Conservation (phyloP, 2,329 filamentous ascomycete species). For the Beauveria australis region DNA sequence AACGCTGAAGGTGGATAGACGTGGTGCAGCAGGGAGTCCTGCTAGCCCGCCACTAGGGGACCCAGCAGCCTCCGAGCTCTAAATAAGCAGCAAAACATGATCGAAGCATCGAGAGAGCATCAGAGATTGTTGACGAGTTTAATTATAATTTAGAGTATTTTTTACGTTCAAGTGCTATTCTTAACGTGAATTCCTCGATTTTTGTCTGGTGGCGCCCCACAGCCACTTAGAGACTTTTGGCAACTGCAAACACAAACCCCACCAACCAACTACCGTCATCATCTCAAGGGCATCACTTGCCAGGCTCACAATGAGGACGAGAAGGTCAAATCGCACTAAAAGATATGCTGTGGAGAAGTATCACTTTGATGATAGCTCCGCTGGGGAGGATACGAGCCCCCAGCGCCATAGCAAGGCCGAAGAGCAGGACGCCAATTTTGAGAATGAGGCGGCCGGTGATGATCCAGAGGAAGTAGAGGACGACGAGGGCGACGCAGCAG, state of each 20-base stretch:
- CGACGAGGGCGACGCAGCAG: slow-evolving; percentile 24
- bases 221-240: neutral
- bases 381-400: slow-evolving; percentile 20
- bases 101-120: neutral
- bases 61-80: neutral
- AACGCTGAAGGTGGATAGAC: neutral
- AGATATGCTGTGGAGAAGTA: slow-evolving; percentile 26
- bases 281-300: neutral
- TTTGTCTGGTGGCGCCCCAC: slow-evolving; percentile 2
- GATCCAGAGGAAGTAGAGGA: slow-evolving; percentile 14
- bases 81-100: neutral
- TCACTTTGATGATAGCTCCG: slow-evolving; percentile 25
- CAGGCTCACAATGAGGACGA: slow-evolving; percentile 25
- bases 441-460: slow-evolving; percentile 16
- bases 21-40: neutral
- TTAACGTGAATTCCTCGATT: neutral
- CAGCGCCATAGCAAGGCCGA: slow-evolving; percentile 19
- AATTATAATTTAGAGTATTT: neutral
- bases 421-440: slow-evolving; percentile 23
- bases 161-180: neutral
- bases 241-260: neutral
- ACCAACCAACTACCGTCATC: neutral
- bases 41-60: neutral
- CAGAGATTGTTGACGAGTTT: neutral
- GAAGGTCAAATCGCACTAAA: slow-evolving; percentile 28